These are phyloP conservation scores for Kluyveromyces lactis DNA, from an alignment of 805 yeast species.

Conservation along the genomic window DNA sequence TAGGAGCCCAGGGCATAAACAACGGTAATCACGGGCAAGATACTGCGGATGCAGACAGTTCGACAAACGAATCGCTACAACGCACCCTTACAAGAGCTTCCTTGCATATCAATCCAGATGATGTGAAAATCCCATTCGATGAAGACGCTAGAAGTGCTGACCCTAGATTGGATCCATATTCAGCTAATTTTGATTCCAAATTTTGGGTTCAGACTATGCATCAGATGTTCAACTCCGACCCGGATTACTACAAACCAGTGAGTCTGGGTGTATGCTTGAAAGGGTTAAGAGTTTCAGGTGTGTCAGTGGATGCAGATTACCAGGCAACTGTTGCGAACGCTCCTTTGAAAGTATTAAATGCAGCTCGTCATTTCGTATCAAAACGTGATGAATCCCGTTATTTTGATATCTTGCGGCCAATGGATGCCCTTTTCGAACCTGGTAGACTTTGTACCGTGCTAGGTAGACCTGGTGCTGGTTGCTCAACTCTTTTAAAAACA, in stretches of 20 bases:
- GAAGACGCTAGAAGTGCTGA: constrained; percentile 23
- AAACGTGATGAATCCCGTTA: constrained; percentile 20
- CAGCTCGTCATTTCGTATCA: constrained; percentile 10
- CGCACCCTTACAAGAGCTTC: background rate
- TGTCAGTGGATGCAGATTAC: constrained; percentile 52
- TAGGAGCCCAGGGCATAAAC: background rate
- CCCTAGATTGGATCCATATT: constrained; percentile 49
- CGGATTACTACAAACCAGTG: constrained; percentile 51
- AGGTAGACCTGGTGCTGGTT: constrained; percentile 76
- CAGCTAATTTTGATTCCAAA: constrained; percentile 45
- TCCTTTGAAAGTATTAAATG: constrained; percentile 19
- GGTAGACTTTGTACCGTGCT: constrained; percentile 66
- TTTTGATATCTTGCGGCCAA: constrained; percentile 41
- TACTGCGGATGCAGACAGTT: background rate
- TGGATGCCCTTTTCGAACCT: constrained; percentile 51
- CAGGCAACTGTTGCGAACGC: constrained; percentile 51
- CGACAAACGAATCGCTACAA: background rate
- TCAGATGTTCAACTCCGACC: constrained; percentile 43
- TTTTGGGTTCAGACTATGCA: constrained; percentile 60
- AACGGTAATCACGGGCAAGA: too few species aligned
- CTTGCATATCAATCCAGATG: background rate
- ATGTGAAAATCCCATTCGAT: background rate
- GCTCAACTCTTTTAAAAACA: constrained; percentile 52
- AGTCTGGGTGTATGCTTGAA: constrained; percentile 51
- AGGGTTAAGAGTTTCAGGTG: constrained; percentile 54